Evolutionary conservation across 352 stramenopile species (phyloP), one percentile per base, ranked within the genome.

Genomic region (Phytophthora tubulina): DNA sequence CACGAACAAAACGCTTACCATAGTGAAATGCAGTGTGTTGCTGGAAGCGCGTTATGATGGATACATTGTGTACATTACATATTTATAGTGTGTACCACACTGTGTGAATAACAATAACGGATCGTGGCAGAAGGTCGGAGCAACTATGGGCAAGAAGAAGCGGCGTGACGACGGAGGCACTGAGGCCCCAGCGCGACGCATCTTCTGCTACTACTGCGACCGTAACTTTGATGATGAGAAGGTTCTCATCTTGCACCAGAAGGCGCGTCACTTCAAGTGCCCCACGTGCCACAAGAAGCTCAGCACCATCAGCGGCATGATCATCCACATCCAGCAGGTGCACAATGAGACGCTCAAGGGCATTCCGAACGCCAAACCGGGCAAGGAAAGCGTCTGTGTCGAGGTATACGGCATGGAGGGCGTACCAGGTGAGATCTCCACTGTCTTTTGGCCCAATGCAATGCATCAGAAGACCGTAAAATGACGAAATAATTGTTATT

Each of bases 161-260:
- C 84, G 85, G n/a, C 77, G 79, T 33, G 83, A 92, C 13, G 87
- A 95, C 39, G 83, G 52, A n/a, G 71, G 58, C 33, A 64, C 51
- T 21, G 75, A 80, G 60, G 70, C 78, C 31, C 69, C 77, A 53
- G 69, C 65, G 52, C 73, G 80, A 33, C 90, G 88, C 60, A 96
- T 97, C 72, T 97, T 86, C 78, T 98, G 93, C 82, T 98, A 97
- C 78, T 98, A 98, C 82, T 98, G 93, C 76, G 93, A 97, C 63
- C 85, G 93, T 49, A 82, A 88, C 48, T 98, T 98, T 49, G 90
- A 97, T 30, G 89, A 97, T 71, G 93, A 98, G 74, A 96, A 95
- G 66, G 86, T 96, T 30, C 63, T 98, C 52, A 97, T 98, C 65
- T 87, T 97, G 81, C 93, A 98, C 75, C 93, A 98, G 79, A 98